A percentile compares a stretch with the other conserved stretches of the same genome.
phyloP scores from a whole-genome alignment of 805 yeast genomes.

The Candida glaebosa region DNA sequence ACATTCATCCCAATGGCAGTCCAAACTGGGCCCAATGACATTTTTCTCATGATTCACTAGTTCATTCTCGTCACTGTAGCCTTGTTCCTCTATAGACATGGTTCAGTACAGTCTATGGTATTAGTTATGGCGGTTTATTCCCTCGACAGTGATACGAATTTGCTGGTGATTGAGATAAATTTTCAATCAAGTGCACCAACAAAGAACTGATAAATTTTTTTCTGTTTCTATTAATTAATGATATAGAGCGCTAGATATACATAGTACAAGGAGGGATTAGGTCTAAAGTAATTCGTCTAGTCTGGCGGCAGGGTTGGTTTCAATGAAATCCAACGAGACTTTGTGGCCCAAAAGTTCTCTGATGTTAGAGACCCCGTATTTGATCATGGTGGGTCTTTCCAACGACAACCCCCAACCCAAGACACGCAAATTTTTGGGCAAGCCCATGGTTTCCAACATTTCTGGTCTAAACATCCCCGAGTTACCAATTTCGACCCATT shows the following conservation, averaged over 20 bases:
- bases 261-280: no score
- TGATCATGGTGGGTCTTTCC: slow-evolving; percentile 99
- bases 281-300: slow-evolving; percentile 54
- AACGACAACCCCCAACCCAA: slow-evolving; percentile 96
- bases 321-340: slow-evolving; percentile 90
- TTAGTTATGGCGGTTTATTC: no score
- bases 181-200: no score
- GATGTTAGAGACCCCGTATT: slow-evolving; percentile 91
- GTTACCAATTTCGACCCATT: slow-evolving; percentile 99
- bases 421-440: slow-evolving; percentile 90
- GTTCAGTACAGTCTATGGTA: no score
- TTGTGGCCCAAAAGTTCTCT: slow-evolving; percentile 97
- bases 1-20: slow-evolving; percentile 36
- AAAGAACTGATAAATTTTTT: no score
- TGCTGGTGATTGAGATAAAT: background rate
- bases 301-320: slow-evolving; percentile 96
- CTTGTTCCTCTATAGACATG: background rate
- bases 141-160: no score
- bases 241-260: background rate
- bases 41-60: background rate
- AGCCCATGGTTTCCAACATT: slow-evolving; percentile 97
- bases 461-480: slow-evolving; percentile 99
- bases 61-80: background rate
- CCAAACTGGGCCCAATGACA: slow-evolving; percentile 8
- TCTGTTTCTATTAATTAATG: background rate